Conservation (phyloP, 2,329 filamentous ascomycete genomes). For the Camptophora hylomeconis region DNA sequence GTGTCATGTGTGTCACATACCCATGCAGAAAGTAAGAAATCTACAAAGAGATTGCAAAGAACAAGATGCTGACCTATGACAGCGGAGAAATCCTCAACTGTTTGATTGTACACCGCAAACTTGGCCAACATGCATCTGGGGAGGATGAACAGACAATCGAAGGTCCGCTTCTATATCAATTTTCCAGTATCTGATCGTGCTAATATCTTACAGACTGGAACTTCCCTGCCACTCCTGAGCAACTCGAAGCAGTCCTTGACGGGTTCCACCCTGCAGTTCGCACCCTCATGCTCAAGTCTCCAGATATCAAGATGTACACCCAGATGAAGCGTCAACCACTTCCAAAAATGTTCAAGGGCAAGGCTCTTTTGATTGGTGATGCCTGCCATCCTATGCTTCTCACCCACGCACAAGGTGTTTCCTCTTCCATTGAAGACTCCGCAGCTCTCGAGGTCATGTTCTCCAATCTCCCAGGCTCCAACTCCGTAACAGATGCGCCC, state of each 20-base stretch:
- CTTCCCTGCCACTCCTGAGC: conserved; percentile 16
- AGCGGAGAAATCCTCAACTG: conserved; percentile 13
- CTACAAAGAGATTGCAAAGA: too few relatives aligned
- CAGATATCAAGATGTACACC: conserved; percentile 17
- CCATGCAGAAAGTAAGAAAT: conserved; percentile 16
- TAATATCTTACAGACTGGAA: too few relatives aligned
- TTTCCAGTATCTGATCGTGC: too few relatives aligned
- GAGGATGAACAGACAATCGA: conserved; percentile 15
- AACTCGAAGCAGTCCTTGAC: conserved; percentile 13
- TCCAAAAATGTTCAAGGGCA: conserved; percentile 37
- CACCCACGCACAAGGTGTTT: conserved; percentile 17
- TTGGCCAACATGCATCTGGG: conserved; percentile 11
- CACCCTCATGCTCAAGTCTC: conserved; percentile 14
- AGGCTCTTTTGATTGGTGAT: conserved; percentile 49
- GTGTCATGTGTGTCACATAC: conserved; percentile 18
- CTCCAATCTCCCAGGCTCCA: conserved; percentile 8
- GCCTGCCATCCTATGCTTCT: conserved; percentile 26
- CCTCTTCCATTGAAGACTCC: conserved; percentile 16
- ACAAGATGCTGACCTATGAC: too few relatives aligned
- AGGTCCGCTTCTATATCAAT: too few relatives aligned
- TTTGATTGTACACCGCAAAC: conserved; percentile 14
- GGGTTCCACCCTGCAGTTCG: conserved; percentile 16
- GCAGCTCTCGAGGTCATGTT: conserved; percentile 16
- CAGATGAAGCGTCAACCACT: conserved; percentile 17
- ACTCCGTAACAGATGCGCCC: conserved; percentile 6